Evolutionary conservation across 225 moss, liverwort and hornwort genomes (phyloP).

Genomic region (Sphagnum contortum): DNA sequence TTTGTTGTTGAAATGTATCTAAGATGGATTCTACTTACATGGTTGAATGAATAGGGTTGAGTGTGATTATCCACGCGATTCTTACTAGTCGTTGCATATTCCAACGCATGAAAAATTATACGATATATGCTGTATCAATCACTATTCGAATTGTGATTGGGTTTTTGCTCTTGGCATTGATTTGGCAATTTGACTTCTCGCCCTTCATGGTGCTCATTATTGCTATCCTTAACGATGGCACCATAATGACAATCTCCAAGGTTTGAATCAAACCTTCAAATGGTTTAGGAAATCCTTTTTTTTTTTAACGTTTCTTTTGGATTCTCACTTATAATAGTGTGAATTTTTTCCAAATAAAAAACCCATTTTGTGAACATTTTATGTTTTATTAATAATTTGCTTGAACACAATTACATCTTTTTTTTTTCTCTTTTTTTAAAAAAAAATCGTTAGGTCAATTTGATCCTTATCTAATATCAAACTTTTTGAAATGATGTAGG

Average conservation of each 20-base stretch:
- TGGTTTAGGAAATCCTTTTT: too few species aligned
- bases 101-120: constrained; percentile 73
- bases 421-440: too few species aligned
- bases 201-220: constrained; percentile 67
- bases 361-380: too few species aligned
- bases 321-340: too few species aligned
- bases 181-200: constrained; percentile 68
- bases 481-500: constrained; percentile 17
- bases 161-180: constrained; percentile 44
- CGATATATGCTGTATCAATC: constrained; percentile 65
- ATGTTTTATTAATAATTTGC: too few species aligned
- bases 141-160: constrained; percentile 58
- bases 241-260: constrained; percentile 80
- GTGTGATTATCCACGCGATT: constrained; percentile 65
- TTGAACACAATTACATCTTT: too few species aligned
- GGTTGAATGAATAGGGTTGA: constrained; percentile 28
- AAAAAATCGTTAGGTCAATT: too few species aligned
- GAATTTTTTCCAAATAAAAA: too few species aligned
- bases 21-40: too few species aligned
- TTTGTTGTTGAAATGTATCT: too few species aligned
- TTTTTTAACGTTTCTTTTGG: too few species aligned
- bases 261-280: constrained; percentile 11
- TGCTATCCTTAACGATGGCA: constrained; percentile 64
- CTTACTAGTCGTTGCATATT: constrained; percentile 63
- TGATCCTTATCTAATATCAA: too few species aligned